phyloP scores from a whole-genome alignment of 2,329 filamentous ascomycete species.

The Nannizzia gypsea region DNA sequence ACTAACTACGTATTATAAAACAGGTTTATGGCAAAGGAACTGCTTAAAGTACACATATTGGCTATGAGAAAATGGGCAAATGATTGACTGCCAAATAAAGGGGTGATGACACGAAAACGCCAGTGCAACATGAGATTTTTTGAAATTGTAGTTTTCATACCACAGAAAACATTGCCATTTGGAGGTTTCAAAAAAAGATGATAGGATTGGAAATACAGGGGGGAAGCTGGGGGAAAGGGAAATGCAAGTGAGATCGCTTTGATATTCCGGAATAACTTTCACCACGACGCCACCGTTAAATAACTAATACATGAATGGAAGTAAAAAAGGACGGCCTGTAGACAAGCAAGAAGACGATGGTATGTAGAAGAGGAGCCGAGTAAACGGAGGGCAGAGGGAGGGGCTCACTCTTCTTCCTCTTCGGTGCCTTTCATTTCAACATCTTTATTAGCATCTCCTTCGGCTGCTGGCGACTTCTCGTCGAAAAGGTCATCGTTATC shows the following conservation, averaged over 20 bases:
- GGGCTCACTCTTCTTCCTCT: slow-evolving; percentile 16
- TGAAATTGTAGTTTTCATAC: not conserved
- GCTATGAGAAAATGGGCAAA: not conserved
- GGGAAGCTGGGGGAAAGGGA: not conserved
- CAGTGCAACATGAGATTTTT: not conserved
- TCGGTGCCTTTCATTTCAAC: slow-evolving; percentile 28
- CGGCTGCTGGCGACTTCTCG: slow-evolving; percentile 19
- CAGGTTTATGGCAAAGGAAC: not conserved
- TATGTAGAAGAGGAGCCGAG: not conserved
- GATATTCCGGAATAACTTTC: not conserved
- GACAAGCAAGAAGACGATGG: not conserved
- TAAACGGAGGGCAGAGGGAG: not conserved
- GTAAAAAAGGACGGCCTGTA: not conserved
- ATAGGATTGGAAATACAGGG: not conserved
- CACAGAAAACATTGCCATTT: not conserved
- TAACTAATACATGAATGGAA: not conserved
- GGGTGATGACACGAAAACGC: not conserved
- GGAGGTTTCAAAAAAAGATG: not conserved
- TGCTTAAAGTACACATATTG: not conserved
- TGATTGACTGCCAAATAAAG: not conserved
- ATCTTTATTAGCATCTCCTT: slow-evolving; percentile 20
- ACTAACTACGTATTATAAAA: not conserved
- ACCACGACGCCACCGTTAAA: slow-evolving; percentile 1
- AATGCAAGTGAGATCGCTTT: not conserved
- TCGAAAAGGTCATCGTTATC: slow-evolving; percentile 30